These are phyloP conservation scores for Brasilioporus rufonigricans DNA, from an alignment of 768 basidiomycete species.

Conservation along the genomic window DNA sequence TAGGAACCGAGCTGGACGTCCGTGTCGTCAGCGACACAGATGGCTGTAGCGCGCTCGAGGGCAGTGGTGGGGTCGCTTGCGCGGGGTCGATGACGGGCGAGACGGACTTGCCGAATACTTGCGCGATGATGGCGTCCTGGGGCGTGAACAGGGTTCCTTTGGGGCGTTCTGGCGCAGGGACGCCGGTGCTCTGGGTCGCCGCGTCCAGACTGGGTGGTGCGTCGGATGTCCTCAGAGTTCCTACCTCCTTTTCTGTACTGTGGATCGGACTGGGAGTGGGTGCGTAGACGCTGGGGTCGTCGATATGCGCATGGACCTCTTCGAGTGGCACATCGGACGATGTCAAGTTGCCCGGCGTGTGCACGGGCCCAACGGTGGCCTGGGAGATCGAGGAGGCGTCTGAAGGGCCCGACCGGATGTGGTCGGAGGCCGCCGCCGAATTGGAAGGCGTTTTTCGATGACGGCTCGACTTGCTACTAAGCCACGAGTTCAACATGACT, in stretches of 20 bases:
- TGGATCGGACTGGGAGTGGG: conserved; percentile 17
- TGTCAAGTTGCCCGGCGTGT: conserved; percentile 8
- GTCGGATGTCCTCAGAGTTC: conserved; percentile 9
- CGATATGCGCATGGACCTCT: conserved; percentile 23
- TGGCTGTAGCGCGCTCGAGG: conserved; percentile 7
- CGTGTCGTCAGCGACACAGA: conserved; percentile 10
- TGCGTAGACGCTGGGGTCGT: conserved; percentile 25
- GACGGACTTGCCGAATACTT: conserved; percentile 26
- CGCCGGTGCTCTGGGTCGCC: not conserved
- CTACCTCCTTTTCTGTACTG: conserved; percentile 10
- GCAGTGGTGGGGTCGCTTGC: not conserved
- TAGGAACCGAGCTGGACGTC: conserved; percentile 14
- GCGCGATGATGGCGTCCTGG: conserved; percentile 62
- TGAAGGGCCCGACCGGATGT: conserved; percentile 6
- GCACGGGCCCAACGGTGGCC: conserved; percentile 16
- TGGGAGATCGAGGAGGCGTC: conserved; percentile 17
- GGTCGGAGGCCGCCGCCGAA: not conserved
- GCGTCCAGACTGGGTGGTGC: conserved; percentile 6
- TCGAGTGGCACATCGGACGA: conserved; percentile 24
- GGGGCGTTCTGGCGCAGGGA: not conserved
- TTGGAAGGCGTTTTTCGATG: conserved; percentile 10
- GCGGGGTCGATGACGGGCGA: conserved; percentile 1
- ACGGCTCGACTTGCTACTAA: conserved; percentile 30
- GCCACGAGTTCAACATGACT: conserved; percentile 30
- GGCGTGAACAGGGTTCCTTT: conserved; percentile 41